These are phyloP conservation scores for Myriosclerotinia duriaeana DNA, from an alignment of 2,329 filamentous ascomycete genomes.

Conservation along the genomic window DNA sequence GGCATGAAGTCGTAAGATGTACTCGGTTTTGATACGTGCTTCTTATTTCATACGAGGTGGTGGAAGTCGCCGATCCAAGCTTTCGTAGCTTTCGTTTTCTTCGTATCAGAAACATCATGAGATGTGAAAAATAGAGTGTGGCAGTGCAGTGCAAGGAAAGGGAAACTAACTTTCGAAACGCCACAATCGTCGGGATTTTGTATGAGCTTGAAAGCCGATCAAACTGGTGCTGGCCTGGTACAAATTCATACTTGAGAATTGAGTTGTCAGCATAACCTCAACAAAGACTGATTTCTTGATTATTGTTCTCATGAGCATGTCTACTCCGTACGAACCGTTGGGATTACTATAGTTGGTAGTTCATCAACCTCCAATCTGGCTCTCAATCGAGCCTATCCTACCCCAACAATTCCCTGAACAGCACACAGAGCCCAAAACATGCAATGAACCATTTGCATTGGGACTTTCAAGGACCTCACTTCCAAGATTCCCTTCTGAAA, in stretches of 20 bases:
- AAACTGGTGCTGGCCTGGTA: not conserved
- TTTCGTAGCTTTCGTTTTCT: too few relatives aligned
- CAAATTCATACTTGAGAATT: not conserved
- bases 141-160: not conserved
- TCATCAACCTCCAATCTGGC: not conserved
- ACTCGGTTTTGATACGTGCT: conserved; percentile 11
- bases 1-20: conserved; percentile 22
- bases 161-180: not conserved
- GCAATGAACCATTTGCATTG: not conserved
- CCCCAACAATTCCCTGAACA: not conserved
- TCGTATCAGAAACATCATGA: conserved; percentile 30
- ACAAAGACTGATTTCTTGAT: not conserved
- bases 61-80: conserved; percentile 15
- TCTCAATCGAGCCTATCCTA: too few relatives aligned
- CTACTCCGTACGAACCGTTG: not conserved
- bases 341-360: conserved; percentile 12
- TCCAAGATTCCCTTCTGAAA: not conserved
- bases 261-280: not conserved
- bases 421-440: not conserved
- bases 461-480: not conserved
- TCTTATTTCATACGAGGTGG: conserved; percentile 6
- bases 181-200: not conserved
- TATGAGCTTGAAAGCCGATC: not conserved
- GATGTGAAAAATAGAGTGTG: conserved; percentile 28
- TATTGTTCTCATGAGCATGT: not conserved